A percentile compares a stretch with the other conserved stretches of the same genome.
phyloP scores from a whole-genome alignment of 2,329 filamentous ascomycete species.

The Neopestalotiopsis sp. region DNA sequence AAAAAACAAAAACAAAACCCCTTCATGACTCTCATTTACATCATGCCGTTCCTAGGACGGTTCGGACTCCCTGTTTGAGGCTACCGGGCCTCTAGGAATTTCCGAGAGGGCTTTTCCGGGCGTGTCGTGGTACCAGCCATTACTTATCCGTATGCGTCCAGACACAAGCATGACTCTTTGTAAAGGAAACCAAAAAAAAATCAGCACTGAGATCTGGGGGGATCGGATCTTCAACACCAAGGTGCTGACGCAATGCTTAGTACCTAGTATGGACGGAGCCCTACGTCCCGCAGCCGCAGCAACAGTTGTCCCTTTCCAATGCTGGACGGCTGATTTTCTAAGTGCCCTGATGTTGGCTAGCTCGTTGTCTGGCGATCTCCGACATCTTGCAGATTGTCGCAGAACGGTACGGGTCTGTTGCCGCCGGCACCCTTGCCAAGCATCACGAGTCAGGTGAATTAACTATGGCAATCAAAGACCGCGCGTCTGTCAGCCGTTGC shows the following conservation, averaged over 20 bases:
- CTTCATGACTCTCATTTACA: neutral
- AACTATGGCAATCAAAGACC: neutral
- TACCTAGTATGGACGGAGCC: neutral
- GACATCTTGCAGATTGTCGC: neutral
- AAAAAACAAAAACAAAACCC: no score
- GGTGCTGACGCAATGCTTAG: neutral
- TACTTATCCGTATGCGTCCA: neutral
- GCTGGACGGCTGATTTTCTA: neutral
- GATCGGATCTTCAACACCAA: neutral
- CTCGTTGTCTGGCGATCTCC: conserved; percentile 4
- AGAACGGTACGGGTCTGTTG: neutral
- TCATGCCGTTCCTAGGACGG: neutral
- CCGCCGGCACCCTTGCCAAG: neutral
- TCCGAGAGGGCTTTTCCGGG: neutral
- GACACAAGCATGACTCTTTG: neutral
- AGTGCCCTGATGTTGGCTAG: neutral
- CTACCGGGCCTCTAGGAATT: neutral
- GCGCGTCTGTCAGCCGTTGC: conserved; percentile 5
- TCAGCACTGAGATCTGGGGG: neutral
- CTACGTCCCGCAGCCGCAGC: neutral
- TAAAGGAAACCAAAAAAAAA: neutral
- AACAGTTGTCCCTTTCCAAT: neutral
- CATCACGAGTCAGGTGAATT: conserved; percentile 3
- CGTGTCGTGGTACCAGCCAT: neutral
- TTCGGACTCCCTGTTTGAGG: conserved; percentile 1